Evolutionary conservation across 371 early-diverging fungal species (phyloP), one percentile per base, ranked within the genome.

Genomic region (Basidiobolus meristosporus): DNA sequence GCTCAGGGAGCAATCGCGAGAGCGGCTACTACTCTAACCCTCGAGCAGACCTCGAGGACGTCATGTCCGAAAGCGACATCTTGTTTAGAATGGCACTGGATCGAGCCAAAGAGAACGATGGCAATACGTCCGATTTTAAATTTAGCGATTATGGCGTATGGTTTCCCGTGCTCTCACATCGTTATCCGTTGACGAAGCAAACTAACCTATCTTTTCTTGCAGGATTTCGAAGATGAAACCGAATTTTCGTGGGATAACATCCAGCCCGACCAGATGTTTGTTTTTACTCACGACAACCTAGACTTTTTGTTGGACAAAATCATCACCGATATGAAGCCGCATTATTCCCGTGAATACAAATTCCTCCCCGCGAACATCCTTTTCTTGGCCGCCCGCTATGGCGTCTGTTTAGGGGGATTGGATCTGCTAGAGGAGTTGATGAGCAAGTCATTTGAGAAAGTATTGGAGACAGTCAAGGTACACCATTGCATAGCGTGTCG

Each of bases 251-350:
- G 78, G 81, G 75, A 76, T 41, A 67, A 54, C 36, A 80, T 86
- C 55, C 58, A 62, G 33, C 74, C 73, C 9, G 80, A 84, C 56
- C 89, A 86, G 56, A 88, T 89, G 89, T 77, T 87, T 63, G 92
- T 89, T 14, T 83, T 90, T 54, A 69, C 73, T 17, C 62, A 63
- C 28, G 60, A 65, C 33, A 63, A 77, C 17, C 56, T 88, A 31
- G 62, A 68, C 2, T 68, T 64, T 36, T 72, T 91, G 17, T 55
- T 91, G 20, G 59, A 78, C 36, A 70, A 73, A 0, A 58, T 79
- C 5, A 66, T 86, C 35, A 65, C 60, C 20, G 51, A 68, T 14
- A 68, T 80, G 39, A 68, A 63, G 22, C 78, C 80, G 2, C 43
- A 59, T 1, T 44, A 53, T 11, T 54, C 71, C 17, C 57, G 56